These are phyloP conservation scores for Fraxinus latifolia DNA, from an alignment of 305 asterid genomes.

Conservation along the genomic window DNA sequence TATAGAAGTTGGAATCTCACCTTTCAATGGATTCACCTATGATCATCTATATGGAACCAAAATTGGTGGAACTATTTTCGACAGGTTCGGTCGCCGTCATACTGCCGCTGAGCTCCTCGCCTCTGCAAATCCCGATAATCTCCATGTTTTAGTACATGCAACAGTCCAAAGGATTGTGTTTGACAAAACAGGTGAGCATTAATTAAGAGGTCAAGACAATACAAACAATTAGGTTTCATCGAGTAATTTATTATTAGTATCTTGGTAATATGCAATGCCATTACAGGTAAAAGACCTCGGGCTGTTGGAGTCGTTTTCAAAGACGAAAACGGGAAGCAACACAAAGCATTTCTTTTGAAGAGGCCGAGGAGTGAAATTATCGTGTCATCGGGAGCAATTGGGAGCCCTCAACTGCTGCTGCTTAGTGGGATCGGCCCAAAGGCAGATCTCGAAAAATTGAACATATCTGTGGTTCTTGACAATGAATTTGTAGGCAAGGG, in stretches of 20 bases:
- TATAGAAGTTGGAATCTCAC: slow-evolving; percentile 68
- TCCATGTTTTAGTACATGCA: slow-evolving; percentile 70
- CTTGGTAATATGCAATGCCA: neutral
- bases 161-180: slow-evolving; percentile 69
- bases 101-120: slow-evolving; percentile 84
- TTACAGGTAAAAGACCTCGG: slow-evolving; percentile 58
- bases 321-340: slow-evolving; percentile 72
- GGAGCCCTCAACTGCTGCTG: slow-evolving; percentile 83
- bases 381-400: slow-evolving; percentile 79
- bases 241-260: neutral
- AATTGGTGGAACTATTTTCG: slow-evolving; percentile 91
- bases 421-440: slow-evolving; percentile 93
- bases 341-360: slow-evolving; percentile 60
- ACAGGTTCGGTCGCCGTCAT: slow-evolving; percentile 75
- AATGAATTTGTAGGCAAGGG: slow-evolving; percentile 69
- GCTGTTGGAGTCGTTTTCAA: slow-evolving; percentile 80
- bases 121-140: slow-evolving; percentile 59
- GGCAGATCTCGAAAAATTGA: slow-evolving; percentile 59
- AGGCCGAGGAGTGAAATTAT: slow-evolving; percentile 63
- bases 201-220: neutral
- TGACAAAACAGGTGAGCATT: slow-evolving; percentile 51
- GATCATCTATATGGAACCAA: slow-evolving; percentile 87
- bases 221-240: neutral
- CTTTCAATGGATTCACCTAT: slow-evolving; percentile 89
- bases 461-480: slow-evolving; percentile 62